A percentile compares a stretch with the other conserved stretches of the same genome.
Conservation (phyloP, 2,329 filamentous ascomycete species). For the Colletotrichum siamense region DNA sequence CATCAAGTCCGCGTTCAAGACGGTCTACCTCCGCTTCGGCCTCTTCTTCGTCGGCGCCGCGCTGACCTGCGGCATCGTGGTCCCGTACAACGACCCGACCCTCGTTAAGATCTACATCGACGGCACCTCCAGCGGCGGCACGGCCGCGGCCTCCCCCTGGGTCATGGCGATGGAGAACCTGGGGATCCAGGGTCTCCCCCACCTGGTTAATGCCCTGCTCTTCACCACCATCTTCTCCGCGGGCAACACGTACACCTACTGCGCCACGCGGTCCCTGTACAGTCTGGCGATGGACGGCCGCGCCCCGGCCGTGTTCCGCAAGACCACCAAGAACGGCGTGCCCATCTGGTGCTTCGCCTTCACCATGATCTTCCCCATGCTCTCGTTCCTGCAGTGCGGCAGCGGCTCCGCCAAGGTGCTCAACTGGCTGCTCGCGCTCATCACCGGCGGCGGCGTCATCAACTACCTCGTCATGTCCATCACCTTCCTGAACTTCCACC, state of each 20-base stretch:
- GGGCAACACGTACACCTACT: conserved; percentile 61
- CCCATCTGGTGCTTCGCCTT: conserved; percentile 22
- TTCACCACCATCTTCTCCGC: conserved; percentile 67
- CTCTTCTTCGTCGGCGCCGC: conserved; percentile 60
- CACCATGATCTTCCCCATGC: conserved; percentile 4
- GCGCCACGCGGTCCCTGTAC: conserved; percentile 62
- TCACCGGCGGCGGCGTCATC: conserved; percentile 51
- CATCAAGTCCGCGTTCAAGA: conserved; percentile 56
- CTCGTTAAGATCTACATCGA: conserved; percentile 61
- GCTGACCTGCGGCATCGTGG: conserved; percentile 68
- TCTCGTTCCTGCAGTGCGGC: conserved; percentile 20
- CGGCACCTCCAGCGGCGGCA: conserved; percentile 52
- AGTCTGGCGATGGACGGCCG: conserved; percentile 58
- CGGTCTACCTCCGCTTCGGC: conserved; percentile 72
- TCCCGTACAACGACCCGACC: conserved; percentile 67
- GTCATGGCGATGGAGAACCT: conserved; percentile 69
- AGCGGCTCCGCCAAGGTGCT: conserved; percentile 67
- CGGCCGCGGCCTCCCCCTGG: conserved; percentile 56
- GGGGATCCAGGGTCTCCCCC: conserved; percentile 64
- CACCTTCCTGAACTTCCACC: conserved; percentile 69
- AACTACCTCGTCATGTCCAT: conserved; percentile 36
- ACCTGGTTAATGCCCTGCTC: conserved; percentile 67
- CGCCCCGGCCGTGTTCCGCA: conserved; percentile 43
- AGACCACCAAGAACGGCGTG: conserved; percentile 40
- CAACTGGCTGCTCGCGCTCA: conserved; percentile 70